These are phyloP conservation scores for Simplicillium aogashimaense DNA, from an alignment of 2,329 filamentous ascomycete genomes.

Conservation along the genomic window DNA sequence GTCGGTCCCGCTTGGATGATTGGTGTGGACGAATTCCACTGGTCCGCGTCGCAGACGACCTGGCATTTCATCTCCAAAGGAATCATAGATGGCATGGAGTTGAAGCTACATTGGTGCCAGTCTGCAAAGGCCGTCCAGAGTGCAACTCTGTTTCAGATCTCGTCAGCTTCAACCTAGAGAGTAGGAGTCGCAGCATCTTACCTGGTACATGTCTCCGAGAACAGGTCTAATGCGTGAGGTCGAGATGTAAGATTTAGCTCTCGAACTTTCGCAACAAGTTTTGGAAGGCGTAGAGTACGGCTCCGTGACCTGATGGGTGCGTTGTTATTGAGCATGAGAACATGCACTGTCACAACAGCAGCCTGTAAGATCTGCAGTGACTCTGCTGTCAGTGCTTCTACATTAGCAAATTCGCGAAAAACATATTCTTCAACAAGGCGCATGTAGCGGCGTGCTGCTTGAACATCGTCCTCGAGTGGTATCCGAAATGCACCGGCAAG, in stretches of 20 bases:
- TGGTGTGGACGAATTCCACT: slow-evolving; percentile 14
- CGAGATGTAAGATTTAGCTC: slow-evolving; percentile 5
- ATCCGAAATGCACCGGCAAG: slow-evolving; percentile 10
- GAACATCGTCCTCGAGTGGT: slow-evolving; percentile 10
- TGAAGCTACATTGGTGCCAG: slow-evolving; percentile 17
- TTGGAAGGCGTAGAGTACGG: slow-evolving; percentile 9
- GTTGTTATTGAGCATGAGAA: slow-evolving; percentile 12
- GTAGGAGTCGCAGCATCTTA: not conserved
- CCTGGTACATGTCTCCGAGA: slow-evolving; percentile 11
- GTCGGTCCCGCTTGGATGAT: not conserved
- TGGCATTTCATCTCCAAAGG: slow-evolving; percentile 13
- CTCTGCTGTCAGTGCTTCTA: slow-evolving; percentile 2
- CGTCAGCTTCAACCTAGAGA: not conserved
- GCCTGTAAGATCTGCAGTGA: slow-evolving; percentile 14
- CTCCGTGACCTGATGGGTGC: slow-evolving; percentile 7
- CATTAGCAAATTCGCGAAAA: slow-evolving; percentile 7
- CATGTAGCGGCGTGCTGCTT: slow-evolving; percentile 7
- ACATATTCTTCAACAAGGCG: slow-evolving; percentile 11
- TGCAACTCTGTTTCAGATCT: slow-evolving; percentile 8
- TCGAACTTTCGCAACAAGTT: slow-evolving; percentile 11
- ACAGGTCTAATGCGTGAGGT: slow-evolving; percentile 4
- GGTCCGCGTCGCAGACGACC: slow-evolving; percentile 12
- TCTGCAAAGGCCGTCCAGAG: slow-evolving; percentile 14
- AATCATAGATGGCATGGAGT: slow-evolving; percentile 11
- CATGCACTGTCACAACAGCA: slow-evolving; percentile 12